Evolutionary conservation across 805 yeast species (phyloP), one percentile per base, ranked within the genome.

Genomic region (Hanseniaspora pseudoguilliermondii): DNA sequence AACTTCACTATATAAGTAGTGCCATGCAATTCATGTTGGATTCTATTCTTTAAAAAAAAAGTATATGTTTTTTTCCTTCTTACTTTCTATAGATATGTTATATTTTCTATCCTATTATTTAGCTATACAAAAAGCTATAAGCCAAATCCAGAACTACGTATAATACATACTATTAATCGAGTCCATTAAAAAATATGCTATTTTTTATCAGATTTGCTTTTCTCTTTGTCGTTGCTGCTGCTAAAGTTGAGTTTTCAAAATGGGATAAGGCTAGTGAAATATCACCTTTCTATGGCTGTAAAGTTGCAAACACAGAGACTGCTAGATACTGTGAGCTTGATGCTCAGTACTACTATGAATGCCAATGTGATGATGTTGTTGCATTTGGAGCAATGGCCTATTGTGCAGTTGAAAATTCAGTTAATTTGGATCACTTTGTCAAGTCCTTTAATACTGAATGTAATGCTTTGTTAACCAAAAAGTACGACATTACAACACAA

Each of bases 321-420:
- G 48, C 39, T 3, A 46, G 53, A 16, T 54, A 65, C 27, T 67
- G 70, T 59, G n/a, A 54, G 5, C 47, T 47, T 13, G 66, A 66
- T 36, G 43, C 62, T 7, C 53, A 61, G 0, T 58, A 51, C 18
- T 41, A 56, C 3, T 62, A 60, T 57, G 59, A 59, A 25, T 67
- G 71, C 54, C 57, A 63, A 13, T 66, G 71, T 60, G 49, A 51
- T 13, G 60, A 61, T 27, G 63, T 62, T 32, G 62, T 64, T 44
- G 70, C 71, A 2, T 47, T 66, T 44, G 71, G 69, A 13, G 64
- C 71, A 2, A 54, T 60, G 57, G 48, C 65, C 32, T 60, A 65
- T 59, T 69, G 72, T 61, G 61, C 65, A 4, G 62, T 63, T 50
- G 43, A 59, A 3, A 27, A 53, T 4, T 54, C 54, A 9, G 49